phyloP scores from a whole-genome alignment of 257 asterid species.

The Paulownia fortunei region DNA sequence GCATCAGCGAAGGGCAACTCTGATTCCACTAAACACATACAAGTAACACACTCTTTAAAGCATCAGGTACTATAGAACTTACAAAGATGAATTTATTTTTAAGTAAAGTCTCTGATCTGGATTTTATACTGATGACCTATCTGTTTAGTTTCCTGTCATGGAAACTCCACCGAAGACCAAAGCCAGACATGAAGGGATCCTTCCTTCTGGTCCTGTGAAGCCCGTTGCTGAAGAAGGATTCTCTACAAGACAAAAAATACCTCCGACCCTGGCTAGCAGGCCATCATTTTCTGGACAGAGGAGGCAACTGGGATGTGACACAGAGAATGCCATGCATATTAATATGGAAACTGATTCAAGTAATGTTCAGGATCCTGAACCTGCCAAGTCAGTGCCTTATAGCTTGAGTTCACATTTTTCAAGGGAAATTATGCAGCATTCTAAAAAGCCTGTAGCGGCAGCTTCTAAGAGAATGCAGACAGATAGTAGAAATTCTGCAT shows the following conservation, averaged over 20 bases:
- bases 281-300: conserved; percentile 61
- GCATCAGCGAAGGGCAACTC: conserved; percentile 44
- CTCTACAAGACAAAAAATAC: conserved; percentile 61
- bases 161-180: conserved; percentile 74
- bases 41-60: conserved; percentile 60
- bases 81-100: background rate
- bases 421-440: conserved; percentile 47
- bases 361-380: conserved; percentile 50
- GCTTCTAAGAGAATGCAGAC: conserved; percentile 57
- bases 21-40: conserved; percentile 56
- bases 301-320: conserved; percentile 49
- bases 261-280: conserved; percentile 57
- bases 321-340: conserved; percentile 39
- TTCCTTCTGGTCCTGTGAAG: conserved; percentile 59
- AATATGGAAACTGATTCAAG: conserved; percentile 32
- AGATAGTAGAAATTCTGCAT: conserved; percentile 79
- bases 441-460: conserved; percentile 43
- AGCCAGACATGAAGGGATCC: conserved; percentile 66
- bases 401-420: conserved; percentile 37
- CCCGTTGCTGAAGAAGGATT: conserved; percentile 61
- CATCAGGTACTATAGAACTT: conserved; percentile 65
- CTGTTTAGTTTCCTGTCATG: conserved; percentile 56
- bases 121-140: conserved; percentile 30
- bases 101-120: background rate
- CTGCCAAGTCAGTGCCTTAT: conserved; percentile 40